These are phyloP conservation scores for Dryadomyces quercus-mongolicae DNA, from an alignment of 2,329 filamentous ascomycete genomes.

Conservation along the genomic window DNA sequence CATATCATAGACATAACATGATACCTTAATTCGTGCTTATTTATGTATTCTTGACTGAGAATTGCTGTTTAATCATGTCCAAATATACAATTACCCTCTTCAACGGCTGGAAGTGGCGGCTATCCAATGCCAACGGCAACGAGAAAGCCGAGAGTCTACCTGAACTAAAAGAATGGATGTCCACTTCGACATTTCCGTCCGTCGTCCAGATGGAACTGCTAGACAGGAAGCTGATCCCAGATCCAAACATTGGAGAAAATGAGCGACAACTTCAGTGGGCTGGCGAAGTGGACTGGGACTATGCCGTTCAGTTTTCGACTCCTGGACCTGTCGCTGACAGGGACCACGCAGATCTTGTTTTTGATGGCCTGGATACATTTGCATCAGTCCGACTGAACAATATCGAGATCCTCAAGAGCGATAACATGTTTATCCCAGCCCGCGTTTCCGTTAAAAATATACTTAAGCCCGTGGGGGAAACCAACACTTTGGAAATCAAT, in stretches of 20 bases:
- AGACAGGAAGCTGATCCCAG: slow-evolving; percentile 23
- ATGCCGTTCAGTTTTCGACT: slow-evolving; percentile 19
- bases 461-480: background rate
- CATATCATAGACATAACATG: background rate
- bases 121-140: background rate
- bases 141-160: background rate
- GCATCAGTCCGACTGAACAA: background rate
- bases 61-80: background rate
- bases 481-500: background rate
- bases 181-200: background rate
- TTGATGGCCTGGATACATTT: background rate
- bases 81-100: background rate
- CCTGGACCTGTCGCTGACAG: background rate
- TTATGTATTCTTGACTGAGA: background rate
- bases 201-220: slow-evolving; percentile 3
- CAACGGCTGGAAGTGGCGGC: background rate
- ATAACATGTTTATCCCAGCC: background rate
- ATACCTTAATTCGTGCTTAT: background rate
- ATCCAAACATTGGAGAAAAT: slow-evolving; percentile 50
- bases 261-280: slow-evolving; percentile 49
- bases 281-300: slow-evolving; percentile 48
- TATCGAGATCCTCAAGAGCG: background rate
- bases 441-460: background rate
- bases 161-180: background rate
- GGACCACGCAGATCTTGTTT: background rate